Base-by-base conservation (phyloP, 345 rosid genomes). In the Camelina neglecta region DNA sequence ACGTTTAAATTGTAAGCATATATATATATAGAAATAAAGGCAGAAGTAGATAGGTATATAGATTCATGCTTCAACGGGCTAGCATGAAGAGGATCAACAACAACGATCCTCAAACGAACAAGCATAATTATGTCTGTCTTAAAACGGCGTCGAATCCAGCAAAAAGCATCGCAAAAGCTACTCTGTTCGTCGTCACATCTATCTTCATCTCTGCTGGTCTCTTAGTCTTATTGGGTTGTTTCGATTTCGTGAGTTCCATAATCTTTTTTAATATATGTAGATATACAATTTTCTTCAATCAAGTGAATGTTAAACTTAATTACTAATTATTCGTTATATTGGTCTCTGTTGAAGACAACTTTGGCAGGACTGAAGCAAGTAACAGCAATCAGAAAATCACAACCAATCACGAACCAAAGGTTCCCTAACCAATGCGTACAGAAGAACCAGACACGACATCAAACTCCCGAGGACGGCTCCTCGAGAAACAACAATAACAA, bases 361-460 rank as follows among this genome's bases (percentile, higher is more conserved):
- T 44, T 54, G 56, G 29, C 68, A 77, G 81, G 76, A 49, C 53
- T 71, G 23, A 77, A 57, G 33, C 76, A 71, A 58, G 67, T 48
- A 47, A 50, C 62, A 71, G 21, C 47, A 18, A 11, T 1, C 6
- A 29, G n/a, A 45, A 76, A 69, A 69, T 11, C 71, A 76, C 53
- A 85, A 80, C 53, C 86, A 80, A 75, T 79, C 76, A 11, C 59
- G 81, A 51, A 67, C 80, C 23, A 45, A 11, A 29, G 61, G 67
- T 81, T 83, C 86, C 81, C 89, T 84, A 1, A 45, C 67, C 5
- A 60, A 73, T 77, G 81, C 76, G 50, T 35, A 11, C 11, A 69
- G 21, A 77, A 77, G 31, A 29, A 29, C 60, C 71, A 57, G 56
- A 60, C 77, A 73, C 75, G 73, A 44, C 41, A 60, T 10, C 79